Evolutionary conservation across 805 yeast genomes (phyloP).

Genomic region (Aciculoconidium aculeatum): DNA sequence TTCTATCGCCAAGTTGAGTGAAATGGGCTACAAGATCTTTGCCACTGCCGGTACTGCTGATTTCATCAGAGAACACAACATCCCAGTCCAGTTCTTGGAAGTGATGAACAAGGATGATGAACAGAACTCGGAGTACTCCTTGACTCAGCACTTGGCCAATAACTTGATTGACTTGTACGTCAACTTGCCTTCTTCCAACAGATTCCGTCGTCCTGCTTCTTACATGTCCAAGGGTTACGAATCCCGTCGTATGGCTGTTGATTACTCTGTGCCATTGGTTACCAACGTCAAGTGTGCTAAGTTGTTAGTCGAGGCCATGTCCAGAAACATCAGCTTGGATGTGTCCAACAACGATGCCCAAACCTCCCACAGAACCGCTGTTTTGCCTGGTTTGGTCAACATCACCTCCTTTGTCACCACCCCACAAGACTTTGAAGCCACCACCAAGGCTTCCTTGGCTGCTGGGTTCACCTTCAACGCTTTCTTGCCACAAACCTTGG

Average conservation of each 20-base stretch:
- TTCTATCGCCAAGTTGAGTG: slow-evolving; percentile 69
- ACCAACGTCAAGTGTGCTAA: slow-evolving; percentile 98
- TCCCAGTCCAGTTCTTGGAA: slow-evolving; percentile 94
- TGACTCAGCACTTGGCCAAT: slow-evolving; percentile 94
- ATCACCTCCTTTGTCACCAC: slow-evolving; percentile 75
- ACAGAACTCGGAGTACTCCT: slow-evolving; percentile 88
- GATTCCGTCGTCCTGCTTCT: slow-evolving; percentile 98
- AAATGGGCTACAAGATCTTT: slow-evolving; percentile 83
- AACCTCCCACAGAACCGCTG: slow-evolving; percentile 77
- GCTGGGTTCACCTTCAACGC: slow-evolving; percentile 88
- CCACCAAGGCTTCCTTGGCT: slow-evolving; percentile 65
- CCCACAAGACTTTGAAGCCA: slow-evolving; percentile 58
- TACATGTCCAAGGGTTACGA: slow-evolving; percentile 96
- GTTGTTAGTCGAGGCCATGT: slow-evolving; percentile 87
- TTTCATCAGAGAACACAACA: slow-evolving; percentile 88
- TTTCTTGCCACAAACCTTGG: slow-evolving; percentile 64
- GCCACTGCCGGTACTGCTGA: slow-evolving; percentile 99
- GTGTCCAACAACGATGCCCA: slow-evolving; percentile 80
- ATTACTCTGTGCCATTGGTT: slow-evolving; percentile 93
- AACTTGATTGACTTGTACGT: slow-evolving; percentile 94
- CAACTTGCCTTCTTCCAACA: slow-evolving; percentile 93
- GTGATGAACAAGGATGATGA: slow-evolving; percentile 67
- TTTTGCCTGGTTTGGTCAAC: slow-evolving; percentile 83
- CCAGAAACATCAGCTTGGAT: slow-evolving; percentile 62
- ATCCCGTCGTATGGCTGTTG: slow-evolving; percentile 99